Evolutionary conservation across 2,329 filamentous ascomycete species (phyloP).

Genomic region (Mariannaea elegans): DNA sequence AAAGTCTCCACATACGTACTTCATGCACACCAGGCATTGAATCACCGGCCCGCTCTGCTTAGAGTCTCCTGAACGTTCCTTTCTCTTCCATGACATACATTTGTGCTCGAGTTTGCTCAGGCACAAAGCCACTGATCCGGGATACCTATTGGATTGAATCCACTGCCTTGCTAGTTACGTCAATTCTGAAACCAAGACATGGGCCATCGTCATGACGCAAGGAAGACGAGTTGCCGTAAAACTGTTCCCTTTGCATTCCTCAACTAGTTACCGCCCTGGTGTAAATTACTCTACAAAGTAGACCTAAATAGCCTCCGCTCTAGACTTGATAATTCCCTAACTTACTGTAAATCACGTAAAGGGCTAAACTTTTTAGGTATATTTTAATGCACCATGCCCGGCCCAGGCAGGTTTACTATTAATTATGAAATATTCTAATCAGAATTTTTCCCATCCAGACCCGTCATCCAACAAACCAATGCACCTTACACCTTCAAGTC

Average conservation of each 20-base stretch:
- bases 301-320: too few relatives aligned
- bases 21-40: slow-evolving; percentile 11
- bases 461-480: slow-evolving; percentile 1
- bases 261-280: background rate
- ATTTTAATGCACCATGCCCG: too few relatives aligned
- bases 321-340: too few relatives aligned
- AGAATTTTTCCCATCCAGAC: background rate
- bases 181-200: background rate
- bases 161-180: background rate
- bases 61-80: background rate
- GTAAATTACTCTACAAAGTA: too few relatives aligned
- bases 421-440: background rate
- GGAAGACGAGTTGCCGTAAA: background rate
- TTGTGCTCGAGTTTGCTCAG: background rate
- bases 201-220: background rate
- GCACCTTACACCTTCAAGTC: background rate
- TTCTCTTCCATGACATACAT: background rate
- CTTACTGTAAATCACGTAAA: too few relatives aligned
- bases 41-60: slow-evolving; percentile 15
- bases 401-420: background rate
- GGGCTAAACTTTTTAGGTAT: too few relatives aligned
- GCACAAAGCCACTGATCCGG: background rate
- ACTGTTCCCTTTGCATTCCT: background rate
- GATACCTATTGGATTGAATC: too few relatives aligned
- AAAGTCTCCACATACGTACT: slow-evolving; percentile 14